Conservation (phyloP, 768 basidiomycete species). For the Psilocybe sp. region DNA sequence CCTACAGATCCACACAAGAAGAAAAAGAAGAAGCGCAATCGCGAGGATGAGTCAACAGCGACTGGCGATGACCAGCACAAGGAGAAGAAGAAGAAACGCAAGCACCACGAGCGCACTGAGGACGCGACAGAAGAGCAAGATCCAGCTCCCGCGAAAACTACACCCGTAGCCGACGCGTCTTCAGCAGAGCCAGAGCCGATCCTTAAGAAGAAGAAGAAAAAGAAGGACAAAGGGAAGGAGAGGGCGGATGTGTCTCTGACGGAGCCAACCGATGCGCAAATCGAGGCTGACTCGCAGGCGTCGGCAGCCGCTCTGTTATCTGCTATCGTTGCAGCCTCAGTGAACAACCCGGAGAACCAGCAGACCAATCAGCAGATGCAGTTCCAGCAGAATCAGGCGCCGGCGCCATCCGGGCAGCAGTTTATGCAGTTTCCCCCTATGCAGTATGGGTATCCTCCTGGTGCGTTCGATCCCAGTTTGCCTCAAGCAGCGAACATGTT, state of each 20-base stretch:
- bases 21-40: constrained; percentile 36
- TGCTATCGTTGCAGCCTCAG: constrained; percentile 64
- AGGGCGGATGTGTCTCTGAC: constrained; percentile 14
- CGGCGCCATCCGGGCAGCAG: constrained; percentile 21
- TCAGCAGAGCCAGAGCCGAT: constrained; percentile 1
- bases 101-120: constrained; percentile 22
- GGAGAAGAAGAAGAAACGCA: constrained; percentile 33
- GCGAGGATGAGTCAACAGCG: constrained; percentile 23
- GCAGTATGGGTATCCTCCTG: constrained; percentile 22
- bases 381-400: constrained; percentile 30
- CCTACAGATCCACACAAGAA: constrained; percentile 24
- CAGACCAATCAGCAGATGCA: constrained; percentile 22
- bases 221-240: constrained; percentile 32
- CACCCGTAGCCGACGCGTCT: not conserved
- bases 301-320: constrained; percentile 59
- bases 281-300: constrained; percentile 38
- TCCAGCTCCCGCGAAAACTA: not conserved
- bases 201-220: constrained; percentile 21
- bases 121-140: not conserved
- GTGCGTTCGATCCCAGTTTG: constrained; percentile 16
- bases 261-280: constrained; percentile 25
- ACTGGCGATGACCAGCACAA: constrained; percentile 11
- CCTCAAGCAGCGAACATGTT: constrained; percentile 13
- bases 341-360: constrained; percentile 39
- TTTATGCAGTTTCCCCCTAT: constrained; percentile 27